A percentile compares a stretch with the other conserved stretches of the same genome.
phyloP scores from a whole-genome alignment of 371 early-diverging fungal genomes.

The Mortierella sp. region DNA sequence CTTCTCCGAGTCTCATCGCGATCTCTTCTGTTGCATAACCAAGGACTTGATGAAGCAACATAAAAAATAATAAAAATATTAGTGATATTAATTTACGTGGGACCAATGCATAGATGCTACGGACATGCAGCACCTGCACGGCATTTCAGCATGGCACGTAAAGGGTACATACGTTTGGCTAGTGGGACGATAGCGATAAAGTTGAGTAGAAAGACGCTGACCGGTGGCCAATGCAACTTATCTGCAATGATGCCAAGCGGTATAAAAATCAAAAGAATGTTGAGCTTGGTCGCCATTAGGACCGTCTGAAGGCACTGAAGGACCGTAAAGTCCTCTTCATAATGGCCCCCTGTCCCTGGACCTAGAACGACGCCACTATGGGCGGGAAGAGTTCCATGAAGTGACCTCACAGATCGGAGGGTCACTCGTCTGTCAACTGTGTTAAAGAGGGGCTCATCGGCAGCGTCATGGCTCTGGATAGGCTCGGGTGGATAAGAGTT shows the following conservation, averaged over 20 bases:
- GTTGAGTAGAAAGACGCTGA: slow-evolving; percentile 82
- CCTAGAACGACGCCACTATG: slow-evolving; percentile 8
- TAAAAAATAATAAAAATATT: background rate
- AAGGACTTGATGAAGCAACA: slow-evolving; percentile 52
- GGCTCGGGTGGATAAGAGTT: background rate
- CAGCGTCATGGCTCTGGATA: background rate
- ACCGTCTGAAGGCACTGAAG: slow-evolving; percentile 56
- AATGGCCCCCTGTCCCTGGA: background rate
- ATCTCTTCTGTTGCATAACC: slow-evolving; percentile 71
- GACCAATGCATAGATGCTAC: background rate
- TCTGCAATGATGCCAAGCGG: slow-evolving; percentile 81
- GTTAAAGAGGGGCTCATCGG: slow-evolving; percentile 29
- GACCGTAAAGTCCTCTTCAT: slow-evolving; percentile 6
- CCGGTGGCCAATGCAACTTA: slow-evolving; percentile 71
- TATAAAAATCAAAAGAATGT: slow-evolving; percentile 74
- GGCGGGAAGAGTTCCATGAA: slow-evolving; percentile 14
- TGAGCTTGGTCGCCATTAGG: slow-evolving; percentile 69
- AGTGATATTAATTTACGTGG: background rate
- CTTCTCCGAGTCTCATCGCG: slow-evolving; percentile 58
- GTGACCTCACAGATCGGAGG: slow-evolving; percentile 31
- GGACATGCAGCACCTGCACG: no score
- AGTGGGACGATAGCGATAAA: slow-evolving; percentile 91
- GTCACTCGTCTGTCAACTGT: slow-evolving; percentile 22
- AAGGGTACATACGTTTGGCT: slow-evolving; percentile 74
- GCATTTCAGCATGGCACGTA: no score